Conservation (phyloP, 2,329 filamentous ascomycete genomes). For the Fusarium clavum region DNA sequence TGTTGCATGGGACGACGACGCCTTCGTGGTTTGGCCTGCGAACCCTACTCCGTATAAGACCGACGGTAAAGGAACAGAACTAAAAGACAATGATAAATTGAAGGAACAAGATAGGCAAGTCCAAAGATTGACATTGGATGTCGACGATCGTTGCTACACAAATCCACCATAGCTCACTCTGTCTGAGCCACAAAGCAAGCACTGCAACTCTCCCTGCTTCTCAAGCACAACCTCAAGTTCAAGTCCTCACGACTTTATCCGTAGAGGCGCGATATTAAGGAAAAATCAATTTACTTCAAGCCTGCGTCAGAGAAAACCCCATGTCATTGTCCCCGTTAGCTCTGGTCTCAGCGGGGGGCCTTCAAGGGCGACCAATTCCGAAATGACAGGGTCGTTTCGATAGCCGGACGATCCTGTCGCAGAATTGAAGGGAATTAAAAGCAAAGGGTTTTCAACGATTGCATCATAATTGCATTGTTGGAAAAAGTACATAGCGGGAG, state of each 20-base stretch:
- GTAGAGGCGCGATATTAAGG: constrained; percentile 5
- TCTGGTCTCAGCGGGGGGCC: constrained; percentile 17
- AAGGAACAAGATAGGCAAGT: constrained; percentile 3
- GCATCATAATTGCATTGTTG: constrained; percentile 16
- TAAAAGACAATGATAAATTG: neutral
- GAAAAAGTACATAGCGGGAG: neutral
- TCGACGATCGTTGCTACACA: neutral
- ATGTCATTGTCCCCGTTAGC: constrained; percentile 2
- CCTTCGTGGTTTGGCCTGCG: constrained; percentile 9
- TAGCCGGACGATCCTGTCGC: constrained; percentile 38
- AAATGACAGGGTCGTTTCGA: constrained; percentile 46
- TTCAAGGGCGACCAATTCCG: constrained; percentile 29
- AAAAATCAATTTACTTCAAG: constrained; percentile 1
- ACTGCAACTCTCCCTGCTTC: neutral
- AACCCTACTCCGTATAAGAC: constrained; percentile 9
- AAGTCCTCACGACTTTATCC: neutral
- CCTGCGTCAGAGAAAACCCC: constrained; percentile 6
- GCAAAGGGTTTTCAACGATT: constrained; percentile 12
- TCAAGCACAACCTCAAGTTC: neutral
- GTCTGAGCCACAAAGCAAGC: neutral
- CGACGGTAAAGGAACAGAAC: constrained; percentile 2
- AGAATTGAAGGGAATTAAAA: constrained; percentile 3
- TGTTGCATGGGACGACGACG: constrained; percentile 20
- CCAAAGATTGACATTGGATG: neutral
- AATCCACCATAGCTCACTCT: neutral